These are phyloP conservation scores for Pleurotus tuber-regium DNA, from an alignment of 768 basidiomycete genomes.

Conservation along the genomic window DNA sequence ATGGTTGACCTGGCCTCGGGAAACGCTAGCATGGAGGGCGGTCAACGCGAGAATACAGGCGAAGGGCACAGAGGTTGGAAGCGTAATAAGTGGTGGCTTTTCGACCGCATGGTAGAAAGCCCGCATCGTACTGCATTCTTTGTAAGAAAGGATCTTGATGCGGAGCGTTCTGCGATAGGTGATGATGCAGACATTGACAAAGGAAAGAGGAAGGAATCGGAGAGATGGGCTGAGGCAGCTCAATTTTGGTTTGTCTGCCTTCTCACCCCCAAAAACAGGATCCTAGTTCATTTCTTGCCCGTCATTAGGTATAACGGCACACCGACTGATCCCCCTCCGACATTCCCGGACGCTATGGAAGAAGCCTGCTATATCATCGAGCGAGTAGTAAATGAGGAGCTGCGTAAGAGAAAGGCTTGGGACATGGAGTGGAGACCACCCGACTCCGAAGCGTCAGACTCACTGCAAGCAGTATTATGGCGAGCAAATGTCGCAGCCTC, in stretches of 20 bases:
- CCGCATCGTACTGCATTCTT: constrained; percentile 84
- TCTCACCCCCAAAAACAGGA: too few species aligned
- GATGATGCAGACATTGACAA: constrained; percentile 37
- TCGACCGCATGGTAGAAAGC: constrained; percentile 79
- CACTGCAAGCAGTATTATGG: constrained; percentile 39
- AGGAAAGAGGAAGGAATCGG: neutral
- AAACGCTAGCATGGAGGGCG: neutral
- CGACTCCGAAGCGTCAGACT: constrained; percentile 10
- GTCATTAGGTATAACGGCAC: constrained; percentile 76
- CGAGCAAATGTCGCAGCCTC: constrained; percentile 83
- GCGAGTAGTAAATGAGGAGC: constrained; percentile 65
- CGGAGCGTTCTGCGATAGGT: too few species aligned
- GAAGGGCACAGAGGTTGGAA: too few species aligned
- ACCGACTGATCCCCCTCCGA: constrained; percentile 48
- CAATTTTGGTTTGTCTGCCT: constrained; percentile 58
- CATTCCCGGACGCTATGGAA: constrained; percentile 72
- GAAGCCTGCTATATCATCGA: constrained; percentile 74
- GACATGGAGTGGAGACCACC: constrained; percentile 64
- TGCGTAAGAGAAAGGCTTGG: constrained; percentile 58
- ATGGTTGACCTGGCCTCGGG: constrained; percentile 45
- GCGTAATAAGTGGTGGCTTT: constrained; percentile 82
- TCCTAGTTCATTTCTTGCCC: neutral
- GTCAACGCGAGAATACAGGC: too few species aligned
- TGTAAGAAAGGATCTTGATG: constrained; percentile 49
- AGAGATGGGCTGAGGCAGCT: constrained; percentile 64